Conservation (phyloP, 805 yeast species). For the Saturnispora kantuleensis region DNA sequence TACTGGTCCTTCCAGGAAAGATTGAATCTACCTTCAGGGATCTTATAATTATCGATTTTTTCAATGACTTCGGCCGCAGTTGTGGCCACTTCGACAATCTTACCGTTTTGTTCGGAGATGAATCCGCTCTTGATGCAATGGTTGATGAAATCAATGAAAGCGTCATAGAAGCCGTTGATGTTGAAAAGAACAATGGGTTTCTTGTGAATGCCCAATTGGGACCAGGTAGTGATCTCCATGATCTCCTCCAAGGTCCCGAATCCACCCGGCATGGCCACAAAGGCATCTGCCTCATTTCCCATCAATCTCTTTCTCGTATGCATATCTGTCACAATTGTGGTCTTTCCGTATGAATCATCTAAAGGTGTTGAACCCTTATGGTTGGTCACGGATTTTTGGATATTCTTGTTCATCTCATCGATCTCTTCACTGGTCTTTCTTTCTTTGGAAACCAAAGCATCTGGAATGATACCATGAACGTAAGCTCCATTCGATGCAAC, state of each 20-base stretch:
- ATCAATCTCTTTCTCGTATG: constrained; percentile 79
- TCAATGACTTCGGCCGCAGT: constrained; percentile 60
- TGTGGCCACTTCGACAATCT: constrained; percentile 58
- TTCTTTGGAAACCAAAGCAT: constrained; percentile 67
- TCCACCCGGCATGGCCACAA: constrained; percentile 87
- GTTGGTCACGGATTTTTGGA: constrained; percentile 44
- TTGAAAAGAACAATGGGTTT: constrained; percentile 75
- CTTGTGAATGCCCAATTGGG: constrained; percentile 75
- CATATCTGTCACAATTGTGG: constrained; percentile 80
- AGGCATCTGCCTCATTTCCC: constrained; percentile 72
- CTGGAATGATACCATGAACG: constrained; percentile 84
- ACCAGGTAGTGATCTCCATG: constrained; percentile 87
- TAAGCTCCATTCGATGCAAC: constrained; percentile 49
- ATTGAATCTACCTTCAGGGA: constrained; percentile 66
- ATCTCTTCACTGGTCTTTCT: constrained; percentile 31
- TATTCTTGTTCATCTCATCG: constrained; percentile 37
- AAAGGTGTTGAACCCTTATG: constrained; percentile 61
- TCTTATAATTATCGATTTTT: constrained; percentile 47
- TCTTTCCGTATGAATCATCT: constrained; percentile 58
- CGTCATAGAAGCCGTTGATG: constrained; percentile 72
- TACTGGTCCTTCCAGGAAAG: constrained; percentile 50
- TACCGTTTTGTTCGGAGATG: constrained; percentile 55
- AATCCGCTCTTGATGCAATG: constrained; percentile 57
- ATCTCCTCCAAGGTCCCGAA: constrained; percentile 85
- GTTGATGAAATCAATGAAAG: constrained; percentile 49